phyloP scores from a whole-genome alignment of 2,329 filamentous ascomycete species.

The Hymenoscyphus fructigenus region DNA sequence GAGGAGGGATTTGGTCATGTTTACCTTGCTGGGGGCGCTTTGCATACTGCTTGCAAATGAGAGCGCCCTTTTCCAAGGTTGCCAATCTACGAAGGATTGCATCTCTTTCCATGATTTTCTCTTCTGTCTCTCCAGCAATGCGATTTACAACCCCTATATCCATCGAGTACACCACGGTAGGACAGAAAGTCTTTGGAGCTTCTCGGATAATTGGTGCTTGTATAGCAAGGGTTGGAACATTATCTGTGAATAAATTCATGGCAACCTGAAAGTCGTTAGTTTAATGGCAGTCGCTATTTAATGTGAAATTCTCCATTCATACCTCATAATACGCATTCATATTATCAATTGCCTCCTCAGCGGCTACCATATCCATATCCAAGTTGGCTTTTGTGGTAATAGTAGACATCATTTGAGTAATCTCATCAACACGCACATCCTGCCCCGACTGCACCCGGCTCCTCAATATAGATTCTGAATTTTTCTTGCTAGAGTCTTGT shows the following conservation, averaged over 20 bases:
- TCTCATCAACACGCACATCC: background rate
- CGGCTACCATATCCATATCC: constrained; percentile 25
- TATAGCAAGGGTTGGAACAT: constrained; percentile 25
- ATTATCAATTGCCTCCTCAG: constrained; percentile 26
- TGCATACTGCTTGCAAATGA: constrained; percentile 25
- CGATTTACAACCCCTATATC: constrained; percentile 12
- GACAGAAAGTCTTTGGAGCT: constrained; percentile 23
- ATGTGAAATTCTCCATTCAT: background rate
- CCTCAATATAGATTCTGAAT: background rate
- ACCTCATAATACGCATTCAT: constrained; percentile 29
- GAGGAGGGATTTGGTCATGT: constrained; percentile 1
- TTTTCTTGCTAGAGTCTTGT: constrained; percentile 16
- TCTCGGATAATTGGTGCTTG: constrained; percentile 24
- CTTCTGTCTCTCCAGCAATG: constrained; percentile 25
- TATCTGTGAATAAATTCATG: constrained; percentile 27
- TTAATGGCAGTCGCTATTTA: background rate
- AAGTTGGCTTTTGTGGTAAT: constrained; percentile 7
- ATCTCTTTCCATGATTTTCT: constrained; percentile 20
- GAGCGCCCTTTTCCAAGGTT: constrained; percentile 22
- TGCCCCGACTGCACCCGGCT: background rate
- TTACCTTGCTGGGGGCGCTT: constrained; percentile 16
- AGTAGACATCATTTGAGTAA: background rate
- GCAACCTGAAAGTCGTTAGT: constrained; percentile 20
- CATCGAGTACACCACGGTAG: constrained; percentile 25
- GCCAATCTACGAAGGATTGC: constrained; percentile 17